A percentile compares a stretch with the other conserved stretches of the same genome.
Evolutionary conservation across 2,329 filamentous ascomycete genomes (phyloP).

Genomic region (Madurella mycetomatis): DNA sequence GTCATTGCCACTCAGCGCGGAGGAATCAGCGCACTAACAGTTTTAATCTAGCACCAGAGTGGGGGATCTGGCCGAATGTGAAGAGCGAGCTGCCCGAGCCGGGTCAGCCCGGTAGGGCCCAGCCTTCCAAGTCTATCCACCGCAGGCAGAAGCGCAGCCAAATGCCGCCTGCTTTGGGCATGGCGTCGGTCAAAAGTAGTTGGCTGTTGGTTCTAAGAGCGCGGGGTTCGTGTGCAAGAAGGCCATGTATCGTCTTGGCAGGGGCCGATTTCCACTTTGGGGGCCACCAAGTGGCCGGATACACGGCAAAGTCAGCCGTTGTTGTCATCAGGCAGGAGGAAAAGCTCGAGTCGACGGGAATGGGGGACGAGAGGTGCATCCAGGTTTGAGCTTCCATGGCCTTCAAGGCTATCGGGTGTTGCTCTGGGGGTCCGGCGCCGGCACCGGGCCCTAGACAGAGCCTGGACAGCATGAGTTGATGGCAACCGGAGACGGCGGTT

Average conservation of each 20-base stretch:
- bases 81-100: not conserved
- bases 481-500: too few species aligned
- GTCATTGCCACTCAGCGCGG: not conserved
- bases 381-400: not conserved
- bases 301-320: not conserved
- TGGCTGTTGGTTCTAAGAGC: constrained; percentile 4
- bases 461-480: too few species aligned
- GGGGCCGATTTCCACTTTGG: constrained; percentile 6
- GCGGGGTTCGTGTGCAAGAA: constrained; percentile 14
- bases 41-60: too few species aligned
- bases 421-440: too few species aligned
- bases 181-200: not conserved
- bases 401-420: not conserved
- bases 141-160: not conserved
- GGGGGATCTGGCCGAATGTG: not conserved
- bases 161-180: constrained; percentile 1
- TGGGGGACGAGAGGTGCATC: not conserved
- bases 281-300: not conserved
- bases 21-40: not conserved
- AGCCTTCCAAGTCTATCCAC: not conserved
- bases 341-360: not conserved
- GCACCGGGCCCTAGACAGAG: too few species aligned
- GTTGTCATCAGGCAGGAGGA: too few species aligned
- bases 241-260: constrained; percentile 11
- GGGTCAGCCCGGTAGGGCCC: not conserved